phyloP scores from a whole-genome alignment of 164 flowering plant species.

The Echeveria elegans region DNA sequence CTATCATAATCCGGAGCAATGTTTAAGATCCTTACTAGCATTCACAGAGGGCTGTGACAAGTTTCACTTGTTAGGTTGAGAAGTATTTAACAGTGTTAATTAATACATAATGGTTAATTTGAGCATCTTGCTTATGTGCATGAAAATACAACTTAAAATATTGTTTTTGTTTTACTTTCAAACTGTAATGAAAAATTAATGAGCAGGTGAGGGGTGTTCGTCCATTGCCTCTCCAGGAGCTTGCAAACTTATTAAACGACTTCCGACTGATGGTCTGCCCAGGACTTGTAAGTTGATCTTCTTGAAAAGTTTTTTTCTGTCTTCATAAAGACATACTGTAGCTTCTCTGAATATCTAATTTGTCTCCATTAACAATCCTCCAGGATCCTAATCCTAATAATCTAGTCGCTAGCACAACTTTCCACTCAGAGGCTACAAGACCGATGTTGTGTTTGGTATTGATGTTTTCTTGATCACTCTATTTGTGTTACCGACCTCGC shows the following conservation, averaged over 20 bases:
- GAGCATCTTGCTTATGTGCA: no score
- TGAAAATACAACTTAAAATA: not conserved
- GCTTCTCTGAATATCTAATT: no score
- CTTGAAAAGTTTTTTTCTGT: no score
- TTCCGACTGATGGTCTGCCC: slow-evolving; percentile 61
- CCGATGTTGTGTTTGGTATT: slow-evolving; percentile 98
- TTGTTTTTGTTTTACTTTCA: not conserved
- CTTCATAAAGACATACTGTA: no score
- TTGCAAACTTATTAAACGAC: slow-evolving; percentile 73
- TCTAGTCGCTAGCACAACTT: slow-evolving; percentile 88
- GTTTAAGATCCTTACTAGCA: no score
- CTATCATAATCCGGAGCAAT: no score
- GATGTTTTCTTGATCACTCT: slow-evolving; percentile 7
- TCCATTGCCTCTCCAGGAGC: slow-evolving; percentile 68
- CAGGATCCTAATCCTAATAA: slow-evolving; percentile 99
- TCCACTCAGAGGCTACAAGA: slow-evolving; percentile 71
- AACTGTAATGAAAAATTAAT: not conserved
- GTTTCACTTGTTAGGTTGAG: no score
- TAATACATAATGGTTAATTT: no score
- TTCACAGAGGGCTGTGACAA: no score
- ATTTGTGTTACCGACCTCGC: not conserved
- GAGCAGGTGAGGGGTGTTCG: slow-evolving; percentile 89
- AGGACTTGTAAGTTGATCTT: no score
- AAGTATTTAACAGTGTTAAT: no score
- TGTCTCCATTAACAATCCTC: no score